phyloP scores from a whole-genome alignment of 2,329 filamentous ascomycete species.

The Ilyonectria robusta region DNA sequence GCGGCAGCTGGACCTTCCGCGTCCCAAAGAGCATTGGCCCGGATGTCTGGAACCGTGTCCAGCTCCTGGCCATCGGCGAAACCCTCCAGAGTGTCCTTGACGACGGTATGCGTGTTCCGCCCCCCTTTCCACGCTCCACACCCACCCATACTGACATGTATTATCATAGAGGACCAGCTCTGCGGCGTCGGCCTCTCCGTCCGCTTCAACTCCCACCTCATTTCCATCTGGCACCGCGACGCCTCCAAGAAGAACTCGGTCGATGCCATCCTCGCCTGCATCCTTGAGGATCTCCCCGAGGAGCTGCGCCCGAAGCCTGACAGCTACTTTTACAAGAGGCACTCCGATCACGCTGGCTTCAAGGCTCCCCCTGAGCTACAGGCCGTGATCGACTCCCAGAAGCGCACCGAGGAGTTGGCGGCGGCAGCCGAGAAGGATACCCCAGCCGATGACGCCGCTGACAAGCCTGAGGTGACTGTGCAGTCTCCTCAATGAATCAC shows the following conservation, averaged over 20 bases:
- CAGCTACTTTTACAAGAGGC: conserved; percentile 89
- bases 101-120: conserved; percentile 65
- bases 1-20: conserved; percentile 93
- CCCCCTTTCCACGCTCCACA: conserved; percentile 12
- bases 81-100: conserved; percentile 82
- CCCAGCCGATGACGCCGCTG: conserved; percentile 31
- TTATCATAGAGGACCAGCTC: conserved; percentile 79
- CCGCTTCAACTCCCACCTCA: conserved; percentile 89
- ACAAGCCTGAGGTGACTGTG: conserved; percentile 46
- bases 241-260: conserved; percentile 84
- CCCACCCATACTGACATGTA: conserved; percentile 27
- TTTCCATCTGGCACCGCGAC: conserved; percentile 95
- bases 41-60: conserved; percentile 85
- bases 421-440: conserved; percentile 39
- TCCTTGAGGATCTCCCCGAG: conserved; percentile 79
- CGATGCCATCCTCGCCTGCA: conserved; percentile 78
- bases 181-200: conserved; percentile 91
- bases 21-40: conserved; percentile 82
- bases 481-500: conserved; percentile 46
- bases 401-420: conserved; percentile 58
- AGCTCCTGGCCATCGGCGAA: conserved; percentile 87
- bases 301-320: conserved; percentile 81
- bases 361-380: conserved; percentile 73
- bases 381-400: conserved; percentile 70
- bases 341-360: conserved; percentile 89